Evolutionary conservation across 305 asterid species (phyloP).

Genomic region (Fraxinus floribunda): DNA sequence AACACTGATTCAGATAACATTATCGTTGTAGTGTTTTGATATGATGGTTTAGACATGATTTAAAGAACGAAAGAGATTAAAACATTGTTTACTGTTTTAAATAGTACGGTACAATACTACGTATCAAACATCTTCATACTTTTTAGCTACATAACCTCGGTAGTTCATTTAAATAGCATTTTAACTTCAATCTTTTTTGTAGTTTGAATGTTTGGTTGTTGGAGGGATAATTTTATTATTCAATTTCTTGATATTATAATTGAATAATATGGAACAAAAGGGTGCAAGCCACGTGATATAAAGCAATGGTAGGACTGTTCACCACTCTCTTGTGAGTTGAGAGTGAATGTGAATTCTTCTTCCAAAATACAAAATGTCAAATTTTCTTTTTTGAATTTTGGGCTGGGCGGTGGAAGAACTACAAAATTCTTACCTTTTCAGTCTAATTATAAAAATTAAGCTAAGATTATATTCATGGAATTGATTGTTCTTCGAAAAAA

Average conservation of each 20-base stretch:
- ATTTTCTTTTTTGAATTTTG: neutral
- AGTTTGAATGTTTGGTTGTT: neutral
- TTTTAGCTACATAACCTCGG: neutral
- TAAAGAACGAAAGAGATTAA: neutral
- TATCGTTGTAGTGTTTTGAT: too few species aligned
- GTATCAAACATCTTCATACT: neutral
- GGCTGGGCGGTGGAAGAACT: neutral
- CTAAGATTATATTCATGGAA: neutral
- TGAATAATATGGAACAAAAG: neutral
- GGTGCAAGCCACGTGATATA: slow-evolving; percentile 35
- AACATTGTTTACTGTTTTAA: neutral
- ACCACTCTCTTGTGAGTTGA: slow-evolving; percentile 23
- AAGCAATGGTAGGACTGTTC: slow-evolving; percentile 23
- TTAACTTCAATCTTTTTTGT: neutral
- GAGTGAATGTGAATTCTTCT: slow-evolving; percentile 22
- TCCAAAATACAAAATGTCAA: neutral
- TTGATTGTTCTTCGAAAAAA: neutral
- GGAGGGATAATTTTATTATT: neutral
- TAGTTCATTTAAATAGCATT: neutral
- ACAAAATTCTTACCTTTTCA: neutral
- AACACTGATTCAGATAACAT: too few species aligned
- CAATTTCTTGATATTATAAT: neutral
- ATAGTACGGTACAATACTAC: neutral
- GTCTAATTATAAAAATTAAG: neutral
- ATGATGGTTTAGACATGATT: neutral